phyloP scores from a whole-genome alignment of 176 grass and related monocot species.

The Oryza brachyantha region DNA sequence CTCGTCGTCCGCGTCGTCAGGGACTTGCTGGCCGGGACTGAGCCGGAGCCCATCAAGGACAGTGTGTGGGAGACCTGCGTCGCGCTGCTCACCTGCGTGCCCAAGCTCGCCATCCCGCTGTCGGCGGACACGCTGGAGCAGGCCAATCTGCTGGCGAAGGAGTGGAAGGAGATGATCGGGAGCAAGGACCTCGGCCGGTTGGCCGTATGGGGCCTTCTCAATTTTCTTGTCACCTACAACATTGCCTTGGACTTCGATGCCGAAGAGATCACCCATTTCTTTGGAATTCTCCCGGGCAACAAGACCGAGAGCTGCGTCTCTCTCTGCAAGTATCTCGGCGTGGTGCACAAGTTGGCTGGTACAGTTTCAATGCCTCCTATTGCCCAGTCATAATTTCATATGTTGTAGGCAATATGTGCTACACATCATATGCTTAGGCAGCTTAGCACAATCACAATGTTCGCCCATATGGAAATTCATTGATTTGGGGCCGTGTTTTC shows the following conservation, averaged over 20 bases:
- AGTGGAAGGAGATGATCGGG: conserved; percentile 42
- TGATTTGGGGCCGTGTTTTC: neutral
- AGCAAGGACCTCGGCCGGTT: conserved; percentile 11
- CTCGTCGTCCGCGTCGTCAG: conserved; percentile 27
- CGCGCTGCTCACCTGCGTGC: conserved; percentile 13
- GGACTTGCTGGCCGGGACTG: conserved; percentile 8
- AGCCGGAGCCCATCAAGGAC: conserved; percentile 1
- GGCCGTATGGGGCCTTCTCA: conserved; percentile 36
- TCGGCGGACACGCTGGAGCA: conserved; percentile 18
- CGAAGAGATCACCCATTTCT: conserved; percentile 22
- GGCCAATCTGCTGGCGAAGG: conserved; percentile 14
- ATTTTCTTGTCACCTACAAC: conserved; percentile 22
- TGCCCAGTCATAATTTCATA: neutral
- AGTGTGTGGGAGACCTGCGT: conserved; percentile 25
- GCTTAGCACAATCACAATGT: no score
- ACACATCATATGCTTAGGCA: neutral
- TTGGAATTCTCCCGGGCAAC: neutral
- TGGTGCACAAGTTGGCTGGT: conserved; percentile 19
- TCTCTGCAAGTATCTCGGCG: conserved; percentile 29
- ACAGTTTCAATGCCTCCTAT: neutral
- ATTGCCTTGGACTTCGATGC: conserved; percentile 27
- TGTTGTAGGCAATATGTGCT: neutral
- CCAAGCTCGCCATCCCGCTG: neutral
- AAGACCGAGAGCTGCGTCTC: conserved; percentile 4
- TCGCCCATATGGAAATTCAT: neutral